Evolutionary conservation across 2,329 filamentous ascomycete genomes (phyloP).

Genomic region (Fonsecaea multimorphosa): DNA sequence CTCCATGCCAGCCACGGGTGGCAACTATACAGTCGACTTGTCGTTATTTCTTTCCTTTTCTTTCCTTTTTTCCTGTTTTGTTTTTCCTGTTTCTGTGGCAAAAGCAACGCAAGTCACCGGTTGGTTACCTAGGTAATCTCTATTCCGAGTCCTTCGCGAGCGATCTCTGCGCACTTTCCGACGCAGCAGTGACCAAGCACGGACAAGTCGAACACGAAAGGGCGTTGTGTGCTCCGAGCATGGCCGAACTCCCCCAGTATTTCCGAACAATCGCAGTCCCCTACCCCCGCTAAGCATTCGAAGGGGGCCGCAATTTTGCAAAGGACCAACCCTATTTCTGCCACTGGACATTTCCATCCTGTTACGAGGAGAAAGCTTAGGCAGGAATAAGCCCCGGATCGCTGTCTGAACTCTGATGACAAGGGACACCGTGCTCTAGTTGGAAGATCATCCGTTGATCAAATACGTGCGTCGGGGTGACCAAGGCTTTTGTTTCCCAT

Average conservation of each 20-base stretch:
- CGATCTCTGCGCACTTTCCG: not conserved
- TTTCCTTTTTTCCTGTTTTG: no score
- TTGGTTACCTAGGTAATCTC: not conserved
- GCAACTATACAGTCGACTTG: not conserved
- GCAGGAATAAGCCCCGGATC: not conserved
- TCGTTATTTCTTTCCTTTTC: not conserved
- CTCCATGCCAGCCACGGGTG: not conserved
- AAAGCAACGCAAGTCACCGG: not conserved
- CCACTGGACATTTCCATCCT: not conserved
- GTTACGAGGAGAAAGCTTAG: not conserved
- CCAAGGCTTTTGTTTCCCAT: not conserved
- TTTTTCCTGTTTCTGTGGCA: not conserved
- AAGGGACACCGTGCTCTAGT: not conserved
- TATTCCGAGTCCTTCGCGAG: not conserved
- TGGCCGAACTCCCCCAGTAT: not conserved
- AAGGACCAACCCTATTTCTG: not conserved
- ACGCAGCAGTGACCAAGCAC: not conserved
- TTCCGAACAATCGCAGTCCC: not conserved
- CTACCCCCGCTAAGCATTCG: not conserved
- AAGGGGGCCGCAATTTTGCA: not conserved
- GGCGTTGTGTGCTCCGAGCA: not conserved
- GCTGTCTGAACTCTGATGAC: not conserved
- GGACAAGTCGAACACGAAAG: not conserved
- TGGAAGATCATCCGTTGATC: constrained; percentile 1
- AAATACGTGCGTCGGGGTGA: not conserved